phyloP scores from a whole-genome alignment of 139 green algal species.

The Edaphochlamys debaryana region DNA sequence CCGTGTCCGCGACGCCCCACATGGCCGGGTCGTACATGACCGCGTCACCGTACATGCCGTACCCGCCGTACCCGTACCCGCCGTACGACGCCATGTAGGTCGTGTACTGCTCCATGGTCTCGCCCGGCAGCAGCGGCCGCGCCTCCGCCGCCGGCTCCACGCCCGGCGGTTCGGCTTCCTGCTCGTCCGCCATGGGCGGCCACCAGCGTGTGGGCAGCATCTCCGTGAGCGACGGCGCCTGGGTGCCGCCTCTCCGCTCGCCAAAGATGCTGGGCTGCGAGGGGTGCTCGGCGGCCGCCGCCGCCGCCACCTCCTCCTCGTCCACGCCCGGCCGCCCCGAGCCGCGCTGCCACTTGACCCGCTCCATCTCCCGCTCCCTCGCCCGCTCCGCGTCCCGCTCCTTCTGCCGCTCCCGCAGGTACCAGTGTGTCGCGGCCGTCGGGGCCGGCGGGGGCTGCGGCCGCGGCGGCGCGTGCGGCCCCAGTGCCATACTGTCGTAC shows the following conservation, averaged over 20 bases:
- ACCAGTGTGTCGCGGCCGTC: slow-evolving; percentile 14
- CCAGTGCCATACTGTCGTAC: too few relatives aligned
- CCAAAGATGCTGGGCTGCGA: too few relatives aligned
- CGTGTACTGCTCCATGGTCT: slow-evolving; percentile 14
- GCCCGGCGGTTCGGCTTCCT: slow-evolving; percentile 13
- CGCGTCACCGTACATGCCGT: slow-evolving; percentile 22
- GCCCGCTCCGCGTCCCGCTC: not conserved
- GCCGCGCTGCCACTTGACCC: too few relatives aligned
- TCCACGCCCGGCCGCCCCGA: not conserved
- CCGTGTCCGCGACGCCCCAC: too few relatives aligned
- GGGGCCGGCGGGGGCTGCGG: too few relatives aligned
- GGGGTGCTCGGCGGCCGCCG: not conserved
- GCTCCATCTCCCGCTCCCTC: not conserved
- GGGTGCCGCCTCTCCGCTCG: too few relatives aligned
- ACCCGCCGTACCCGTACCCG: slow-evolving; percentile 7
- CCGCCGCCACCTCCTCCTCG: not conserved
- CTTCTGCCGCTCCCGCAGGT: slow-evolving; percentile 7
- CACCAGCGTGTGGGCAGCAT: too few relatives aligned
- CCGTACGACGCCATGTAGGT: not conserved
- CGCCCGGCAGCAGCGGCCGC: not conserved
- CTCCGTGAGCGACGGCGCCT: too few relatives aligned
- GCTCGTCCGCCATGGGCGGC: too few relatives aligned
- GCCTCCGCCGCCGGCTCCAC: not conserved
- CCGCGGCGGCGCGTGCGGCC: too few relatives aligned
- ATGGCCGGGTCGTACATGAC: not conserved